These are phyloP conservation scores for Solanum bulbocastanum DNA, from an alignment of 257 asterid species.

Conservation along the genomic window DNA sequence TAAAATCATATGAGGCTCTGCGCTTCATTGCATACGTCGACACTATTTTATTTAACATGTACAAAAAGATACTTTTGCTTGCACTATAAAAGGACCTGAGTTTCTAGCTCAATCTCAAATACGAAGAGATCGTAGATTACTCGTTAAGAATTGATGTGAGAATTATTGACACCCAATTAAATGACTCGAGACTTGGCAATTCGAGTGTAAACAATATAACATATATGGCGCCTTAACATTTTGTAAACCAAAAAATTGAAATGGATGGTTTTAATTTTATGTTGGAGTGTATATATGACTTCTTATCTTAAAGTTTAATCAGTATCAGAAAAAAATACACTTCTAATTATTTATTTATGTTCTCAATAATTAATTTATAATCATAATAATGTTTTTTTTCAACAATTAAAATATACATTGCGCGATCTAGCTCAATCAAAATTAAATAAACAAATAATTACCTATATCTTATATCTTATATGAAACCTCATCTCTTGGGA, in stretches of 20 bases:
- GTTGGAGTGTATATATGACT: background rate
- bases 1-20: background rate
- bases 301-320: no score
- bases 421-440: background rate
- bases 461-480: background rate
- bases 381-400: background rate
- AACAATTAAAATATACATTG: background rate
- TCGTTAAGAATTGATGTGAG: background rate
- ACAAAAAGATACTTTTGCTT: background rate
- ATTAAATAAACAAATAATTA: background rate
- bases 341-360: no score
- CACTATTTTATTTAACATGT: background rate
- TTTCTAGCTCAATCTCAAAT: background rate
- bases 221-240: background rate
- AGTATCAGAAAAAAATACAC: background rate
- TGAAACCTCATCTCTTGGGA: background rate
- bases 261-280: background rate
- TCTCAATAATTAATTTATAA: background rate
- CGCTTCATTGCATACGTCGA: background rate
- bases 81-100: background rate
- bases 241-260: background rate
- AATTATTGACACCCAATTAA: background rate
- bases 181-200: background rate
- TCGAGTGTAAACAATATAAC: background rate
- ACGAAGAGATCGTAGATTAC: background rate